Evolutionary conservation across 1,284 basidiomycete genomes (phyloP).

Genomic region (Flammula alnicola): DNA sequence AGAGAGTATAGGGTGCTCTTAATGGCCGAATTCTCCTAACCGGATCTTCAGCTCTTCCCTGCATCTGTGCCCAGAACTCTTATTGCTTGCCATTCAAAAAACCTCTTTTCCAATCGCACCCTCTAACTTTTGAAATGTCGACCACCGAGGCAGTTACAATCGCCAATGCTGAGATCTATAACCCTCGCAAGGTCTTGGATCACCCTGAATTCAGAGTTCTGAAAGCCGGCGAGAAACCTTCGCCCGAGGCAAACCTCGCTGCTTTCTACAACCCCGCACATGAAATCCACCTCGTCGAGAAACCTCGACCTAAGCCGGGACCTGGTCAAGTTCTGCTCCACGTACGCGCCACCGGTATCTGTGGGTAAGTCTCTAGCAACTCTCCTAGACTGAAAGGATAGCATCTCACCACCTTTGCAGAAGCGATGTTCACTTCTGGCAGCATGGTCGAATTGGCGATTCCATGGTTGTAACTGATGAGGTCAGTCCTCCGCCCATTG

Average conservation of each 20-base stretch:
- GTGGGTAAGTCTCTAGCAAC: constrained; percentile 48
- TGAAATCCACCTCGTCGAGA: constrained; percentile 64
- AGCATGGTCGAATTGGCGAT: constrained; percentile 65
- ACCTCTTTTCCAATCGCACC: neutral
- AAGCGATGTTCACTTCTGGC: constrained; percentile 71
- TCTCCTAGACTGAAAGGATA: neutral
- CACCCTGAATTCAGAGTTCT: constrained; percentile 56
- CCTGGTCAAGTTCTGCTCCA: constrained; percentile 65
- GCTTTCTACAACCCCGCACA: constrained; percentile 64
- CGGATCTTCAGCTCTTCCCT: neutral
- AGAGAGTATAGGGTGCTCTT: neutral
- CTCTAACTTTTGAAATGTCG: constrained; percentile 12
- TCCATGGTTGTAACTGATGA: constrained; percentile 71
- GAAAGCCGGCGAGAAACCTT: constrained; percentile 48
- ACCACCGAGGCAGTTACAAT: constrained; percentile 26
- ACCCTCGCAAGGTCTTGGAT: constrained; percentile 55
- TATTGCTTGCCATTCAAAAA: neutral
- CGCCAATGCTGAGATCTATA: constrained; percentile 50
- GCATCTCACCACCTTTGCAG: constrained; percentile 30
- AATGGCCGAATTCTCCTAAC: neutral
- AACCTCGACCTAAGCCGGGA: constrained; percentile 58
- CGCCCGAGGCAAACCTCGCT: constrained; percentile 53
- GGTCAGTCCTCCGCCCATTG: constrained; percentile 31
- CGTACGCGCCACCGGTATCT: constrained; percentile 67
- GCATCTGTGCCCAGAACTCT: neutral